phyloP scores from a whole-genome alignment of 192 early-diverging fungal species.

The Cladochytrium replicatum region DNA sequence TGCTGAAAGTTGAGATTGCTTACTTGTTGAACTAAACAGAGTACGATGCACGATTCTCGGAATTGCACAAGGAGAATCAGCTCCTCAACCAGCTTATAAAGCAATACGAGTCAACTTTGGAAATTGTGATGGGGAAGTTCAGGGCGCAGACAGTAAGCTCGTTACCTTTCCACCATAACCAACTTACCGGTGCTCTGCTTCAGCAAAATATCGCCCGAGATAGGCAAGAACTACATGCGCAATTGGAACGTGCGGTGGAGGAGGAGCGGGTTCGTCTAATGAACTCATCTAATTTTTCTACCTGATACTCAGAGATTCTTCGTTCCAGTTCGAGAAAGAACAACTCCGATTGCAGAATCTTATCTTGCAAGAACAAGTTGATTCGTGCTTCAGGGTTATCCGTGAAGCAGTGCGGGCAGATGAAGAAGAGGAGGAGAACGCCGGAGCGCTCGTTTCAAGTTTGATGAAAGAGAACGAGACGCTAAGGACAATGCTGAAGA shows the following conservation, averaged over 20 bases:
- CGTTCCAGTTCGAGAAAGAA: constrained; percentile 7
- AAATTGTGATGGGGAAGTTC: constrained; percentile 43
- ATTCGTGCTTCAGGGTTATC: constrained; percentile 11
- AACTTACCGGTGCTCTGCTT: background rate
- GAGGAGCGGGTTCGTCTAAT: constrained; percentile 20
- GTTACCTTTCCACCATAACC: background rate
- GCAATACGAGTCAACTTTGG: constrained; percentile 44
- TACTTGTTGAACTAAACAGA: too few species aligned
- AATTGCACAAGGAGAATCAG: constrained; percentile 38
- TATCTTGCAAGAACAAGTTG: constrained; percentile 16
- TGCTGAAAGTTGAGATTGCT: too few species aligned
- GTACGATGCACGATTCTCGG: constrained; percentile 17
- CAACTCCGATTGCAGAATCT: constrained; percentile 14
- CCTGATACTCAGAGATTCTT: background rate
- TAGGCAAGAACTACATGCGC: constrained; percentile 22
- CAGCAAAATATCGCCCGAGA: constrained; percentile 34
- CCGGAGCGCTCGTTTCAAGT: constrained; percentile 8
- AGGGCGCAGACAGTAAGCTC: constrained; percentile 31
- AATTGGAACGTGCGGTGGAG: constrained; percentile 17
- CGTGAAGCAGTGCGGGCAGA: constrained; percentile 11
- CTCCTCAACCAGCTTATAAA: constrained; percentile 35
- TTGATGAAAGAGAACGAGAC: constrained; percentile 18
- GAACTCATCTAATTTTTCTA: background rate
- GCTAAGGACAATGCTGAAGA: constrained; percentile 12
- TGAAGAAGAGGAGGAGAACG: constrained; percentile 11